A percentile compares a stretch with the other conserved stretches of the same genome.
phyloP scores from a whole-genome alignment of 768 basidiomycete species.

The Tylopilus vinaceipallidus region DNA sequence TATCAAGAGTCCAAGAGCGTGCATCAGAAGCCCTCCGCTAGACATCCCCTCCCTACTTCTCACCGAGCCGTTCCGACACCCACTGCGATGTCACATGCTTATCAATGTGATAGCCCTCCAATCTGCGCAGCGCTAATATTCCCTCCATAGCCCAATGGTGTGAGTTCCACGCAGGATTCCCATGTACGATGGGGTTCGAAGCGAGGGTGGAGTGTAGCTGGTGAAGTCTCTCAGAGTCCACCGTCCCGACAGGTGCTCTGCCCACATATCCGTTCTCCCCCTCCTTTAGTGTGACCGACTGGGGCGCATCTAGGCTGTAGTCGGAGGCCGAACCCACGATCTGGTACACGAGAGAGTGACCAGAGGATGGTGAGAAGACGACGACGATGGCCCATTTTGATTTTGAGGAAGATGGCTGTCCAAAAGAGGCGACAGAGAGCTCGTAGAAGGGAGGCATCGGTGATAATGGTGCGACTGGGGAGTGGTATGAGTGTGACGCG shows the following conservation, averaged over 20 bases:
- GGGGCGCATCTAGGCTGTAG: constrained; percentile 31
- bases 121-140: constrained; percentile 25
- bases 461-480: constrained; percentile 1
- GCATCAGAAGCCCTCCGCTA: constrained; percentile 5
- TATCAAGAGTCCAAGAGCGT: constrained; percentile 21
- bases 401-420: constrained; percentile 18
- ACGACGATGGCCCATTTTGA: constrained; percentile 29
- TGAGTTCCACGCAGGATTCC: constrained; percentile 28
- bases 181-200: constrained; percentile 23
- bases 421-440: constrained; percentile 29
- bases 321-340: constrained; percentile 27
- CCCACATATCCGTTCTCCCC: constrained; percentile 29
- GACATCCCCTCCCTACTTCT: constrained; percentile 18
- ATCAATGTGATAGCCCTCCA: constrained; percentile 29
- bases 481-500: neutral
- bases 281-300: constrained; percentile 31
- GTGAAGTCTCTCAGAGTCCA: constrained; percentile 30
- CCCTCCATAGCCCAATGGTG: constrained; percentile 35
- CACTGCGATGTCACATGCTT: constrained; percentile 30
- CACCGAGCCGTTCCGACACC: constrained; percentile 29
- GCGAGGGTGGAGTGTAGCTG: constrained; percentile 29
- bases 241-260: constrained; percentile 24
- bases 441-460: constrained; percentile 36
- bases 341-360: constrained; percentile 32
- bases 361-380: constrained; percentile 27